These are phyloP conservation scores for Gymnopus androsaceus DNA, from an alignment of 1,284 basidiomycete species.

Conservation along the genomic window DNA sequence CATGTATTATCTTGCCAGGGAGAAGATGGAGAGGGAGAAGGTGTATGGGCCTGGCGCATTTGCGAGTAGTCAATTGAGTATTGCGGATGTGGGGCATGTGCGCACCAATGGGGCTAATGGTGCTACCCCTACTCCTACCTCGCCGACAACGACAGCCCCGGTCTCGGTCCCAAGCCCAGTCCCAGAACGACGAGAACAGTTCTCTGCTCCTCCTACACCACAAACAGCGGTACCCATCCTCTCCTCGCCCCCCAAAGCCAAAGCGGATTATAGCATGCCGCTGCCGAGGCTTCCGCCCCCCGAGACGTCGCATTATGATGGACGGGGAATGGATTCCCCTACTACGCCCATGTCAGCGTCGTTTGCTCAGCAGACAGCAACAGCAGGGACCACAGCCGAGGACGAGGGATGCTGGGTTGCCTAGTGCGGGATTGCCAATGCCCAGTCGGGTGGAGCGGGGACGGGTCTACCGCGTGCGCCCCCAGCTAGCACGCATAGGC, in stretches of 20 bases:
- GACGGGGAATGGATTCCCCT: slow-evolving; percentile 54
- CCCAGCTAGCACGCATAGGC: slow-evolving; percentile 64
- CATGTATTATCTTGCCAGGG: slow-evolving; percentile 94
- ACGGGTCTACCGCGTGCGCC: slow-evolving; percentile 64
- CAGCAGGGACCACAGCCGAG: slow-evolving; percentile 51
- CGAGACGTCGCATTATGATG: slow-evolving; percentile 75
- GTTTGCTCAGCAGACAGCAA: slow-evolving; percentile 40
- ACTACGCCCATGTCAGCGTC: slow-evolving; percentile 57
- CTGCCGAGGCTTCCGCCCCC: slow-evolving; percentile 82
- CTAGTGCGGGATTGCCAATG: no score
- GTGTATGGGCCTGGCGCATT: slow-evolving; percentile 95
- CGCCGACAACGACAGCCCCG: slow-evolving; percentile 16
- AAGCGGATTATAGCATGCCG: slow-evolving; percentile 79
- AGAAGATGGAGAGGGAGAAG: slow-evolving; percentile 92
- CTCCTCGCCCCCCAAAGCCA: slow-evolving; percentile 32
- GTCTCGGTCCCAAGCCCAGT: not conserved
- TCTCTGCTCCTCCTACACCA: slow-evolving; percentile 5
- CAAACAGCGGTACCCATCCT: slow-evolving; percentile 9
- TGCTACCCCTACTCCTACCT: no score
- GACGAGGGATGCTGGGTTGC: slow-evolving; percentile 54
- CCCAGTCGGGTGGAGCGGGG: slow-evolving; percentile 62
- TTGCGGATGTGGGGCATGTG: slow-evolving; percentile 26
- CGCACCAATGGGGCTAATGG: not conserved
- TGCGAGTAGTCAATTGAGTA: slow-evolving; percentile 81
- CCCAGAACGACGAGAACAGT: slow-evolving; percentile 15